These are phyloP conservation scores for Yamadazyma triangularis DNA, from an alignment of 1,139 yeast genomes.

Conservation along the genomic window DNA sequence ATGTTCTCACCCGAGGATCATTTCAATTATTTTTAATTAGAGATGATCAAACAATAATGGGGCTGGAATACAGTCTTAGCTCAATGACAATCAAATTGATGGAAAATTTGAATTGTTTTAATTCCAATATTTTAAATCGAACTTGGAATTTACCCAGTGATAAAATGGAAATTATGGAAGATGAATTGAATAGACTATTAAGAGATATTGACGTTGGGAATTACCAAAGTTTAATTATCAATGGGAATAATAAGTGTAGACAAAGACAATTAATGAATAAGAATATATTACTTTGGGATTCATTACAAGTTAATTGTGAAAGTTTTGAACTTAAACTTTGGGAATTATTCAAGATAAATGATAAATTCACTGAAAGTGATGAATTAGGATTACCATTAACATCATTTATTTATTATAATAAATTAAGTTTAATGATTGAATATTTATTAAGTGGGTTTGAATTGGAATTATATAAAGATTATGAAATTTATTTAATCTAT, in stretches of 20 bases:
- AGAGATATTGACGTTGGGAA: conserved; percentile 41
- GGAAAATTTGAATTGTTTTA: conserved; percentile 23
- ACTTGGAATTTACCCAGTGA: conserved; percentile 20
- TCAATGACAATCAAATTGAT: conserved; percentile 16
- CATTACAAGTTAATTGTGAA: conserved; percentile 69
- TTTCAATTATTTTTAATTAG: conserved; percentile 58
- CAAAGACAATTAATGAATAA: conserved; percentile 68
- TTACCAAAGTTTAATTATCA: conserved; percentile 52
- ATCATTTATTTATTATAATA: conserved; percentile 63
- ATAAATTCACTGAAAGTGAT: conserved; percentile 19
- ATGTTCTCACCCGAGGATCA: conserved; percentile 57
- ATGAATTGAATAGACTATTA: conserved; percentile 15
- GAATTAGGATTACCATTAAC: conserved; percentile 52
- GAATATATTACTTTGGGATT: conserved; percentile 66
- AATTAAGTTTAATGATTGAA: conserved; percentile 66
- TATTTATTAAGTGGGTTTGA: conserved; percentile 74
- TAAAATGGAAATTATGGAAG: conserved; percentile 8
- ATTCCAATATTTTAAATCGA: conserved; percentile 18
- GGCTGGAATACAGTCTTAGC: conserved; percentile 16
- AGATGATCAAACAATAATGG: conserved; percentile 53
- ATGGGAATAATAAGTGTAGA: conserved; percentile 74
- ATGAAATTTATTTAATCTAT: conserved; percentile 66
- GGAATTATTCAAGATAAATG: conserved; percentile 29
- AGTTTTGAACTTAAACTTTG: conserved; percentile 42
- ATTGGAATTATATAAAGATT: conserved; percentile 65